Evolutionary conservation across 2,329 filamentous ascomycete genomes (phyloP), one percentile per base, ranked within the genome.

Genomic region (Fusarium sp.): DNA sequence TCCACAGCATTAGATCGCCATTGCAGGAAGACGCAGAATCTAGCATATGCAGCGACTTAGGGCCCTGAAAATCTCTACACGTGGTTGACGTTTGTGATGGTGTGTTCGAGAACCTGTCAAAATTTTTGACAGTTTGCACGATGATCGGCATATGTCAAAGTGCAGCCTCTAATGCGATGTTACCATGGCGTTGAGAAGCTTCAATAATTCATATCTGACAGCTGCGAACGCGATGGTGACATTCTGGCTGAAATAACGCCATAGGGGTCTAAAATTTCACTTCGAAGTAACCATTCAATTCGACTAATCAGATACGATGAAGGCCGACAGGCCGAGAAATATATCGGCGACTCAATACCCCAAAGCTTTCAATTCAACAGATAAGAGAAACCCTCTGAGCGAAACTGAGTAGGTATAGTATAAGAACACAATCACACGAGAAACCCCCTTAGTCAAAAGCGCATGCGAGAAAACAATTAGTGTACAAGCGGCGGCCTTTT

Each of bases 41-140:
- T 65, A 3, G 45, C 61, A 65, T 65, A 48, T 65, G 60, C 42
- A 39, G 43, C 18, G 28, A 3, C 2, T 20, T 24, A 8, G 17
- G 26, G 20, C 4, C 36, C 43, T 49, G 36, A 33, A 31, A 45
- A 65, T 65, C 45, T 48, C n/a, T 31, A 15, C 17, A 7, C 20
- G 34, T 20, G 7, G 7, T 6, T 42, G 20, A 26, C 26, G 7
- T 18, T 15, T 50, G 10, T 7, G 2, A 7, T 44, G 28, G 31
- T 34, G 36, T 55, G 18, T 40, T 33, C 24, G 20, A 26, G 2
- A 18, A 48, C n/a, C 6, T 18, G 15, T 43, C 15, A 1, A 15
- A 24, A 31, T 9, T 13, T 34, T 24, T 10, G 14, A n/a, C 43
- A 38, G 42, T 39, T 49, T 0, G 9, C 22, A 17, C 14, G 2